phyloP scores from a whole-genome alignment of 2,329 filamentous ascomycete genomes.

The Aureobasidium vineae region DNA sequence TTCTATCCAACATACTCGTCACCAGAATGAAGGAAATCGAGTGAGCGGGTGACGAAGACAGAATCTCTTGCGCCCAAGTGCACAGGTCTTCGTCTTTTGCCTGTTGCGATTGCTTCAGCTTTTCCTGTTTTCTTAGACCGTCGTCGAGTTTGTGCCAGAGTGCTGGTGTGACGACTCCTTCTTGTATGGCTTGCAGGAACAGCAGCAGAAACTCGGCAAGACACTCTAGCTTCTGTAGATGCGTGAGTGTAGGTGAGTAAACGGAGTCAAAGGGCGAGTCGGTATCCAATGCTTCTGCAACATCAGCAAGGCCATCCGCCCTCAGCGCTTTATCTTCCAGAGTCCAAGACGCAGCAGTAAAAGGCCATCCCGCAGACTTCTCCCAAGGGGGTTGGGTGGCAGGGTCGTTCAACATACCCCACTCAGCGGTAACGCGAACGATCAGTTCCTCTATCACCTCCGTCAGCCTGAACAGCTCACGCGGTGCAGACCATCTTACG shows the following conservation, averaged over 20 bases:
- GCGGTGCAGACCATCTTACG: conserved; percentile 75
- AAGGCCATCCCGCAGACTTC: conserved; percentile 59
- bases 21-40: conserved; percentile 89
- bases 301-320: conserved; percentile 44
- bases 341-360: conserved; percentile 52
- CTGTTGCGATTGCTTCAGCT: conserved; percentile 43
- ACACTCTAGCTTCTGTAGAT: conserved; percentile 69
- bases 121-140: conserved; percentile 52
- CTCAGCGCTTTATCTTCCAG: conserved; percentile 44
- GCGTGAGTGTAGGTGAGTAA: conserved; percentile 62
- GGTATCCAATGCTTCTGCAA: conserved; percentile 68
- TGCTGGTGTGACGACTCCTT: conserved; percentile 70
- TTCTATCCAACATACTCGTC: conserved; percentile 68
- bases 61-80: conserved; percentile 67
- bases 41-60: conserved; percentile 70
- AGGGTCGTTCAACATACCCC: conserved; percentile 55
- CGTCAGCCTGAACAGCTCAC: conserved; percentile 85
- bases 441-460: conserved; percentile 67
- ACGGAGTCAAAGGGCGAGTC: conserved; percentile 61
- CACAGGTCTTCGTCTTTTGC: conserved; percentile 55
- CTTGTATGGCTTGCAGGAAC: conserved; percentile 72
- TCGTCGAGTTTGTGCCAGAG: conserved; percentile 70
- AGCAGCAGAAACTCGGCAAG: conserved; percentile 68
- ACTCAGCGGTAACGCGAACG: conserved; percentile 60
- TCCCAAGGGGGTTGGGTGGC: conserved; percentile 52